These are phyloP conservation scores for Daldinia decipiens DNA, from an alignment of 495 filamentous ascomycete genomes.

Conservation along the genomic window DNA sequence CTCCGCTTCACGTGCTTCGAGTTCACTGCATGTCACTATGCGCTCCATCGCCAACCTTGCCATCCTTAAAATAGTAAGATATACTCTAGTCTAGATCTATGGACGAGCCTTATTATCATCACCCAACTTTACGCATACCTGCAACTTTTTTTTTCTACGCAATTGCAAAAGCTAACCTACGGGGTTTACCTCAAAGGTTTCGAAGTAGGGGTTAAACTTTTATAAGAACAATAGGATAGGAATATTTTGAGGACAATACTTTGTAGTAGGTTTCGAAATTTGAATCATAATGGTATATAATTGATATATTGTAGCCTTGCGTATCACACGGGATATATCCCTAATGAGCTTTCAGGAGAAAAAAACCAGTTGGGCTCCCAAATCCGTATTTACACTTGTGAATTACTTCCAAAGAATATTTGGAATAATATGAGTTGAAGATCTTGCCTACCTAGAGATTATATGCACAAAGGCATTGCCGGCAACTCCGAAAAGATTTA, in stretches of 20 bases:
- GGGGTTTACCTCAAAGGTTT: neutral
- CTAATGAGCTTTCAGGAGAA: neutral
- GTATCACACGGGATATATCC: neutral
- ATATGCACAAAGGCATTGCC: neutral
- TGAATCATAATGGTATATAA: neutral
- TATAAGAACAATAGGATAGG: neutral
- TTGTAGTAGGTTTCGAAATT: neutral
- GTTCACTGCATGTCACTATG: conserved; percentile 27
- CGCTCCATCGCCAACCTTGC: conserved; percentile 7
- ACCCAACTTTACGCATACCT: neutral
- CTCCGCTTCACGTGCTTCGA: conserved; percentile 32
- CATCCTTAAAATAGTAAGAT: neutral
- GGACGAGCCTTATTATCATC: neutral
- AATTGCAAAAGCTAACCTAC: neutral
- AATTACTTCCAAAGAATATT: neutral
- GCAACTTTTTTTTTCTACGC: neutral
- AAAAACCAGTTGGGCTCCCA: neutral
- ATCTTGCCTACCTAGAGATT: neutral
- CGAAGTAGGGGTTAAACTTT: neutral
- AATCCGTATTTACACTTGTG: neutral
- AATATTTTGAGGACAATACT: neutral
- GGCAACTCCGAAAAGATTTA: too few relatives aligned
- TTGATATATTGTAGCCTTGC: neutral
- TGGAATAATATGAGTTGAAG: neutral
- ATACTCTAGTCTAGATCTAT: neutral